These are phyloP conservation scores for Tolypocladium tundrense DNA, from an alignment of 2,329 filamentous ascomycete species.

Conservation along the genomic window DNA sequence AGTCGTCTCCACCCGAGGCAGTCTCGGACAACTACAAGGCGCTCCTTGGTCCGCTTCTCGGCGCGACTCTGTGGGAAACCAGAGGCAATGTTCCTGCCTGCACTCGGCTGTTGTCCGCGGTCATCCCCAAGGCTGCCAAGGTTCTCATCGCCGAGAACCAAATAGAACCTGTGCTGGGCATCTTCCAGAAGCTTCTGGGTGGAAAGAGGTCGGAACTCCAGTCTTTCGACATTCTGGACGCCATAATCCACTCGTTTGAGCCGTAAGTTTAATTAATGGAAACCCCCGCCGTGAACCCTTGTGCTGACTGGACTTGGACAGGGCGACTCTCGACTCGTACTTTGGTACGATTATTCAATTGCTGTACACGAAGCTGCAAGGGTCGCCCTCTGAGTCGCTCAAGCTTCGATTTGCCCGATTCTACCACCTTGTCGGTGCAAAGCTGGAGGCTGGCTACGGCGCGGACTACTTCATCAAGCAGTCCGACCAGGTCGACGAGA, in stretches of 20 bases:
- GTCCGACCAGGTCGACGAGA: slow-evolving; percentile 70
- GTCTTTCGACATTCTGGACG: slow-evolving; percentile 84
- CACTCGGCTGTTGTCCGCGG: slow-evolving; percentile 70
- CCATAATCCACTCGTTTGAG: slow-evolving; percentile 63
- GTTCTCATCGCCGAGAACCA: slow-evolving; percentile 71
- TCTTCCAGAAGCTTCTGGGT: slow-evolving; percentile 83
- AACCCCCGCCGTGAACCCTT: not conserved
- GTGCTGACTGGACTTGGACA: slow-evolving; percentile 18
- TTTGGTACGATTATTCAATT: slow-evolving; percentile 73
- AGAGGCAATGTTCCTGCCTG: slow-evolving; percentile 89
- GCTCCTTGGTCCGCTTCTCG: slow-evolving; percentile 68
- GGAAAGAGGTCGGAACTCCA: slow-evolving; percentile 77
- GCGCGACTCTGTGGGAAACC: slow-evolving; percentile 79
- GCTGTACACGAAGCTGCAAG: slow-evolving; percentile 67
- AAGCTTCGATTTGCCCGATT: slow-evolving; percentile 84
- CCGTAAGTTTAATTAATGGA: slow-evolving; percentile 40
- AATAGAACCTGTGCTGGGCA: slow-evolving; percentile 78
- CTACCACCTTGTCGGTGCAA: slow-evolving; percentile 83
- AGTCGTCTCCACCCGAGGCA: slow-evolving; percentile 69
- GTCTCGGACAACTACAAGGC: slow-evolving; percentile 73
- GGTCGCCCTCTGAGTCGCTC: slow-evolving; percentile 62
- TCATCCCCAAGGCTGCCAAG: slow-evolving; percentile 67
- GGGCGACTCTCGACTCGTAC: slow-evolving; percentile 59
- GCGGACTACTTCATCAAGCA: slow-evolving; percentile 84
- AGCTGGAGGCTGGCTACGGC: slow-evolving; percentile 70